These are phyloP conservation scores for Thermoascus crustaceus DNA, from an alignment of 2,329 filamentous ascomycete species.

Conservation along the genomic window DNA sequence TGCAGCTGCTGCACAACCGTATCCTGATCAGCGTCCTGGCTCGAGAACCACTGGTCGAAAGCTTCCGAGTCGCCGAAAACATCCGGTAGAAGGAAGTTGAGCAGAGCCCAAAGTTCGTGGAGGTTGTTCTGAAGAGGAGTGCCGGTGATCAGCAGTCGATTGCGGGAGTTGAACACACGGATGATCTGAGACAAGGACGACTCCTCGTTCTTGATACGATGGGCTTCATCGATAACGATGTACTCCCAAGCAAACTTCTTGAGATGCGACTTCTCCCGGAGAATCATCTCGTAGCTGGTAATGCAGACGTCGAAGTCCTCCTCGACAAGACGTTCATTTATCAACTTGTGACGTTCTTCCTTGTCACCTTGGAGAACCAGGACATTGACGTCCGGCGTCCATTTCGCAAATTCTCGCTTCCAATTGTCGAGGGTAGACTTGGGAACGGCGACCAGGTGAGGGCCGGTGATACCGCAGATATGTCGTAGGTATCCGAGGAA, in stretches of 20 bases:
- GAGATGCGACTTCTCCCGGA: conserved; percentile 85
- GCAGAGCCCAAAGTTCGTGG: conserved; percentile 92
- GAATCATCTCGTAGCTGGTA: conserved; percentile 98
- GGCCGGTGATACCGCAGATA: conserved; percentile 79
- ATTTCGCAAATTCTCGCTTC: conserved; percentile 86
- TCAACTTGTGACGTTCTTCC: conserved; percentile 79
- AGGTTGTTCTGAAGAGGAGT: conserved; percentile 97
- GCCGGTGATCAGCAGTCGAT: conserved; percentile 89
- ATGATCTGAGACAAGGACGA: conserved; percentile 96
- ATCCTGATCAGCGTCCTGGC: conserved; percentile 83
- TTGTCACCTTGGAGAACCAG: conserved; percentile 91
- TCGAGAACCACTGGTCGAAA: conserved; percentile 97
- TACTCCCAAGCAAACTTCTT: conserved; percentile 99
- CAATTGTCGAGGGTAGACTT: conserved; percentile 98
- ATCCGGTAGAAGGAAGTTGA: conserved; percentile 96
- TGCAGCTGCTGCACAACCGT: conserved; percentile 94
- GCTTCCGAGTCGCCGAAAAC: conserved; percentile 95
- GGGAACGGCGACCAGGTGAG: conserved; percentile 84
- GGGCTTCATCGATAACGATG: conserved; percentile 97
- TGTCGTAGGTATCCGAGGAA: conserved; percentile 93
- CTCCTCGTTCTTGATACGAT: conserved; percentile 99
- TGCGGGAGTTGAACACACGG: conserved; percentile 89
- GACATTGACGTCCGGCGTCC: conserved; percentile 94
- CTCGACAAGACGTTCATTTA: conserved; percentile 82
- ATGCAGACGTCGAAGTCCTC: conserved; percentile 97